A percentile compares a stretch with the other conserved stretches of the same genome.
Evolutionary conservation across 495 filamentous ascomycete genomes (phyloP).

Genomic region (Tuber indicum): DNA sequence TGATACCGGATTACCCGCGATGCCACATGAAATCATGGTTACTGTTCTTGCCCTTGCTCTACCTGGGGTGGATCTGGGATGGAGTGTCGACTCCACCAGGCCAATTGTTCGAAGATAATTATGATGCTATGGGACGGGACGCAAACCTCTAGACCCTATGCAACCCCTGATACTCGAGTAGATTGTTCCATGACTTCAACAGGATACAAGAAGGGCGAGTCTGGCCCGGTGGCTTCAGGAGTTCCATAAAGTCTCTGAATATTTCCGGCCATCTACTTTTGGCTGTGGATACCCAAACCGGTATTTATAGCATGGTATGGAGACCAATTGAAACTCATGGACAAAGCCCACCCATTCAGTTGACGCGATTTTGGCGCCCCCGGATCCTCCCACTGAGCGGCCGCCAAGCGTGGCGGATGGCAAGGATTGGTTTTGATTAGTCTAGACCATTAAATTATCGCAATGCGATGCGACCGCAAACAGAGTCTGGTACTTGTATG

Average conservation of each 20-base stretch:
- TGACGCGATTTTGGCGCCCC: constrained; percentile 1
- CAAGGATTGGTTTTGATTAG: background rate
- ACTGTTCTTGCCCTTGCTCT: background rate
- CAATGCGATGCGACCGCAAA: background rate
- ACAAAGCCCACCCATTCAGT: background rate
- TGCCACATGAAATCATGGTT: background rate
- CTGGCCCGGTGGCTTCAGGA: background rate
- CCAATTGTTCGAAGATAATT: background rate
- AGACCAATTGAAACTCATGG: background rate
- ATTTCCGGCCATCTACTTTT: background rate
- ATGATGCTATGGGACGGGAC: too few species aligned
- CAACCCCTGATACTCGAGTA: background rate
- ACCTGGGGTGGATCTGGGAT: background rate
- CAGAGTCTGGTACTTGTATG: background rate
- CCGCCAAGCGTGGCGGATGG: background rate
- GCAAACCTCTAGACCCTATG: background rate
- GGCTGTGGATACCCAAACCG: background rate
- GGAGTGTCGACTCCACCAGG: background rate
- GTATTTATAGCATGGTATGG: background rate
- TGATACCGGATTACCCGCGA: background rate
- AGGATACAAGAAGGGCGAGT: background rate
- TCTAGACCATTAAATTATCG: background rate
- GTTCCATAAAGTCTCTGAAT: background rate
- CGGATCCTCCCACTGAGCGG: background rate
- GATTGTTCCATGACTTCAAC: background rate